phyloP scores from a whole-genome alignment of 202 grass and related monocot genomes.

The Schoenoplectus tabernaemontani region DNA sequence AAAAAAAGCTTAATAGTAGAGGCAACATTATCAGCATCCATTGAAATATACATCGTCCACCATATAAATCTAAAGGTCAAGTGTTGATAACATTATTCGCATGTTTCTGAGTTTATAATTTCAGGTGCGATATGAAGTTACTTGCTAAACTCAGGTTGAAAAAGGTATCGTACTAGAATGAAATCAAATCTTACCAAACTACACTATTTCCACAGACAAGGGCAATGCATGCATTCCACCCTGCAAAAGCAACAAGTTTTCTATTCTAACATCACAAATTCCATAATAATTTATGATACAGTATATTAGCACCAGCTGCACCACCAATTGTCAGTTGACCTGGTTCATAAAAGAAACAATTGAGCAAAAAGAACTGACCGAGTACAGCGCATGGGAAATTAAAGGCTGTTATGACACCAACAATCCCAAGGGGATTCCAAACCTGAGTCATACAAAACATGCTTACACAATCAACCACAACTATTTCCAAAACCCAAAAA shows the following conservation, averaged over 20 bases:
- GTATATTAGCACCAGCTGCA: constrained; percentile 8
- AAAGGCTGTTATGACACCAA: constrained; percentile 95
- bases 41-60: background rate
- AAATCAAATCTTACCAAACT: constrained; percentile 67
- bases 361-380: constrained; percentile 39
- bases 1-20: too few relatives aligned
- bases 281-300: constrained; percentile 4
- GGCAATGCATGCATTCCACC: constrained; percentile 99
- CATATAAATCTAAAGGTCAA: background rate
- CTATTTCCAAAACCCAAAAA: background rate
- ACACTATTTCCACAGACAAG: constrained; percentile 87
- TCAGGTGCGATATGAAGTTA: background rate
- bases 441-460: constrained; percentile 47
- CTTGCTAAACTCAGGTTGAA: background rate
- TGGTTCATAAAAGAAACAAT: constrained; percentile 7
- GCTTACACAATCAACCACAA: constrained; percentile 1
- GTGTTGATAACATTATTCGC: background rate
- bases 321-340: background rate
- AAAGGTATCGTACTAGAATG: background rate
- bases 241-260: constrained; percentile 39
- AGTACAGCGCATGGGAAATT: constrained; percentile 97
- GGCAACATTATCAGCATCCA: too few relatives aligned
- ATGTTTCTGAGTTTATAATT: background rate
- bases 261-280: constrained; percentile 1
- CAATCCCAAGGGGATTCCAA: constrained; percentile 98